Evolutionary conservation across 75 land plant species (phyloP), one percentile per base, ranked within the genome.

Genomic region (Sequoiadendron giganteum): DNA sequence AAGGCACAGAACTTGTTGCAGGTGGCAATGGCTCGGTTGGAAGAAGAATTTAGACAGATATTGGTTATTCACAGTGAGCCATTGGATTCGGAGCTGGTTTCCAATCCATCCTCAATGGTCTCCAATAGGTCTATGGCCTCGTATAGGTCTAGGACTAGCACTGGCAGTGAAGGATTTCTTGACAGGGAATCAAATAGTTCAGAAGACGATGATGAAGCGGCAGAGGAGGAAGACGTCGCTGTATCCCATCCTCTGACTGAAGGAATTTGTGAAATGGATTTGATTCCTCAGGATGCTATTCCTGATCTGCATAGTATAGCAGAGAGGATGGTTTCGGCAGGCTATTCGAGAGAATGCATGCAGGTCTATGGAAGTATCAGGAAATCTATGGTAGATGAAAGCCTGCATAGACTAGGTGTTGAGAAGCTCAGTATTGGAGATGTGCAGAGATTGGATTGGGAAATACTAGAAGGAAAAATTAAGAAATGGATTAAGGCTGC

Each of bases 371-470:
- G 86, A 40, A 87, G 77, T 45, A 85, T 91, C 54, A 89, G 96
- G 54, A 95, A 90, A 85, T 88, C 91, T 73, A 93, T 92, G 34
- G 80, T 96, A 85, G 96, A 96, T 77, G 96, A 93, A 58, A 91
- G 94, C 86, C 91, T 96, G n/a, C 88, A 77, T 11, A 89, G 78
- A 54, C 92, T 96, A 65, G 95, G 92, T 83, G 86, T 95, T 38
- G 94, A 93, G 89, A 95, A 92, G 85, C 70, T 95, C 55, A 93
- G 94, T 77, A 95, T 95, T 52, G 97, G 95, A 75, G 97, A 96
- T 70, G 92, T 95, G 82, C 87, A 93, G 83, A 89, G 85, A 85
- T 90, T 95, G 92, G 92, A 93, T 40, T 95, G 95, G 94, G 89
- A 42, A 19, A 49, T 36, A 30, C 70, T 95, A 47, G 90, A 90